Evolutionary conservation across 2,329 filamentous ascomycete genomes (phyloP).

Genomic region (Simplicillium aogashimaense): DNA sequence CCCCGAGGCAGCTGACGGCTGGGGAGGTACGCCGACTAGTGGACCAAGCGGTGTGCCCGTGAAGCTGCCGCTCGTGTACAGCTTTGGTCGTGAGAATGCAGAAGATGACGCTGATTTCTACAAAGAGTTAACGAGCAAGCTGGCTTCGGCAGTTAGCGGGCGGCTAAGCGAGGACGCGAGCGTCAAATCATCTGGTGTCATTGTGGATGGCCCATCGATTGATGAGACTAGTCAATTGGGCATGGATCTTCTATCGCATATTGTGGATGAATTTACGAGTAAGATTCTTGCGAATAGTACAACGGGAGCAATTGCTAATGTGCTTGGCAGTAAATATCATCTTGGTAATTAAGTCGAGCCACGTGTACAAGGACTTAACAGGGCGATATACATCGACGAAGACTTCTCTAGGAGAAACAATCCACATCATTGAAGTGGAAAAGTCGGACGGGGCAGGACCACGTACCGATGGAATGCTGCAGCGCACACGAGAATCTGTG

Average conservation of each 20-base stretch:
- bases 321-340: constrained; percentile 69
- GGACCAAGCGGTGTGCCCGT: constrained; percentile 82
- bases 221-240: constrained; percentile 55
- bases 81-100: constrained; percentile 66
- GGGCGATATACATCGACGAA: constrained; percentile 52
- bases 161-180: constrained; percentile 66
- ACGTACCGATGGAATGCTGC: constrained; percentile 64
- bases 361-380: constrained; percentile 64
- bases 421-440: constrained; percentile 68
- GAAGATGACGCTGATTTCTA: constrained; percentile 67
- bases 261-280: constrained; percentile 49
- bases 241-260: constrained; percentile 72
- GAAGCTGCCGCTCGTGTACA: constrained; percentile 85
- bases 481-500: constrained; percentile 60
- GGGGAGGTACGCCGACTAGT: constrained; percentile 83
- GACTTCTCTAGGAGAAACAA: constrained; percentile 52
- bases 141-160: constrained; percentile 70
- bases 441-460: constrained; percentile 80
- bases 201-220: constrained; percentile 75
- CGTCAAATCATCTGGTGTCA: constrained; percentile 63
- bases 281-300: constrained; percentile 2
- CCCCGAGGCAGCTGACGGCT: constrained; percentile 67
- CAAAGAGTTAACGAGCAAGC: constrained; percentile 60
- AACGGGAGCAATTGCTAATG: constrained; percentile 6
- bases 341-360: constrained; percentile 70